Evolutionary conservation across 2,329 filamentous ascomycete species (phyloP).

Genomic region (Cryphonectria parasitica): DNA sequence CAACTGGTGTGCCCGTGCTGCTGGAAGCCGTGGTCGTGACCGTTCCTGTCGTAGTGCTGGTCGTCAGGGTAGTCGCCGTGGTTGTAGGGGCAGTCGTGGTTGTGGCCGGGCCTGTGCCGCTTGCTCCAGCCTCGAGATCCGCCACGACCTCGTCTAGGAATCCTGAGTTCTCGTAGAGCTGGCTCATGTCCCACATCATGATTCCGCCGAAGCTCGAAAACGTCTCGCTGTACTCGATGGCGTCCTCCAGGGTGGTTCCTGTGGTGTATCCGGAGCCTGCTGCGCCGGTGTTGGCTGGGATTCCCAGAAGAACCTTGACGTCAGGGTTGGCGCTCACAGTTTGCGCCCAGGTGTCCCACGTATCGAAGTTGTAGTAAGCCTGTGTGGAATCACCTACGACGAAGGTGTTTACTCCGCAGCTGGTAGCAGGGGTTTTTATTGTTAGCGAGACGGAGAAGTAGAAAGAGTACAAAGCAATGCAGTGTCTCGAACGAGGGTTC

Average conservation of each 20-base stretch:
- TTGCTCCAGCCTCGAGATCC: conserved; percentile 36
- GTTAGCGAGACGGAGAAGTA: neutral
- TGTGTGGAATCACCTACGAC: conserved; percentile 46
- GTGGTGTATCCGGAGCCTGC: conserved; percentile 61
- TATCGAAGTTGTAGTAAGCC: conserved; percentile 63
- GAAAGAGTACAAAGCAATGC: neutral
- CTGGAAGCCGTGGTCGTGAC: conserved; percentile 23
- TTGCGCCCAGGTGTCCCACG: conserved; percentile 70
- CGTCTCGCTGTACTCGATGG: conserved; percentile 57
- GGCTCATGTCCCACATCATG: conserved; percentile 72
- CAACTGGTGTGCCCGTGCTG: conserved; percentile 6
- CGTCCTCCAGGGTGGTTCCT: conserved; percentile 48
- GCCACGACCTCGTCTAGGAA: conserved; percentile 53
- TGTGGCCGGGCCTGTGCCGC: conserved; percentile 8
- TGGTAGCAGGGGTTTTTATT: neutral
- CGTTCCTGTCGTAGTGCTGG: conserved; percentile 6
- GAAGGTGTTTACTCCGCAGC: conserved; percentile 61
- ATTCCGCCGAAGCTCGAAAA: conserved; percentile 67
- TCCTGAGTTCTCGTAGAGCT: conserved; percentile 61
- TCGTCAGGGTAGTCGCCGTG: conserved; percentile 17
- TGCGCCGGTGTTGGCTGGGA: conserved; percentile 59
- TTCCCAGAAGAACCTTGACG: conserved; percentile 65
- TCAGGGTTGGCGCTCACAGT: conserved; percentile 58
- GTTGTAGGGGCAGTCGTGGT: conserved; percentile 20
- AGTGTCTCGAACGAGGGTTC: neutral